Percentiles rank a stretch among this genome's conserved stretches.
Evolutionary conservation across 2,329 filamentous ascomycete species (phyloP).

Genomic region (Trichoderma aggressivum): DNA sequence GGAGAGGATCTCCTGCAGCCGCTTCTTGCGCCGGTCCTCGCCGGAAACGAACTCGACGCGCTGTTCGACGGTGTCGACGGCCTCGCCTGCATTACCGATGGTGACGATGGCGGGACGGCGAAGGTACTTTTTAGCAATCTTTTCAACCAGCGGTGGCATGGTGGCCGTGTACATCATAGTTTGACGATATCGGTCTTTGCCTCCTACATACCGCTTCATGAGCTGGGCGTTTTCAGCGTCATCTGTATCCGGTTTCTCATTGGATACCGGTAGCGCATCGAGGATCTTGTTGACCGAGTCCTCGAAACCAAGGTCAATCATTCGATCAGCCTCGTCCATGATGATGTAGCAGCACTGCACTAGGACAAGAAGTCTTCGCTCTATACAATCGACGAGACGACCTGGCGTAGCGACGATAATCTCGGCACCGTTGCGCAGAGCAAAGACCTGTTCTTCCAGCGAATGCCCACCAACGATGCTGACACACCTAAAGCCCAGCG

Average conservation of each 20-base stretch:
- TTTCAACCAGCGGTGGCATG: slow-evolving; percentile 89
- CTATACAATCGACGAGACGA: slow-evolving; percentile 94
- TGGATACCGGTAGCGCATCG: slow-evolving; percentile 84
- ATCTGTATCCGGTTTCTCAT: slow-evolving; percentile 93
- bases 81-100: slow-evolving; percentile 91
- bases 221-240: slow-evolving; percentile 79
- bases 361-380: slow-evolving; percentile 84
- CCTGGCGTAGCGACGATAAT: slow-evolving; percentile 98
- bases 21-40: slow-evolving; percentile 95
- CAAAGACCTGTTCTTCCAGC: slow-evolving; percentile 88
- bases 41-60: slow-evolving; percentile 86
- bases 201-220: slow-evolving; percentile 78
- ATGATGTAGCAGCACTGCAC: slow-evolving; percentile 98
- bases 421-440: slow-evolving; percentile 86
- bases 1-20: slow-evolving; percentile 82
- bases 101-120: slow-evolving; percentile 89
- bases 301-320: slow-evolving; percentile 98
- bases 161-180: slow-evolving; percentile 99
- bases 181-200: slow-evolving; percentile 80
- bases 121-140: slow-evolving; percentile 95
- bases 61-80: slow-evolving; percentile 96
- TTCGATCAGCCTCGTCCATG: slow-evolving; percentile 98
- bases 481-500: slow-evolving; percentile 89
- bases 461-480: slow-evolving; percentile 98
- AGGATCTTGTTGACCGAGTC: slow-evolving; percentile 97